These are phyloP conservation scores for Selaginella moellendorffii DNA, from an alignment of 75 land plant species.

Conservation along the genomic window DNA sequence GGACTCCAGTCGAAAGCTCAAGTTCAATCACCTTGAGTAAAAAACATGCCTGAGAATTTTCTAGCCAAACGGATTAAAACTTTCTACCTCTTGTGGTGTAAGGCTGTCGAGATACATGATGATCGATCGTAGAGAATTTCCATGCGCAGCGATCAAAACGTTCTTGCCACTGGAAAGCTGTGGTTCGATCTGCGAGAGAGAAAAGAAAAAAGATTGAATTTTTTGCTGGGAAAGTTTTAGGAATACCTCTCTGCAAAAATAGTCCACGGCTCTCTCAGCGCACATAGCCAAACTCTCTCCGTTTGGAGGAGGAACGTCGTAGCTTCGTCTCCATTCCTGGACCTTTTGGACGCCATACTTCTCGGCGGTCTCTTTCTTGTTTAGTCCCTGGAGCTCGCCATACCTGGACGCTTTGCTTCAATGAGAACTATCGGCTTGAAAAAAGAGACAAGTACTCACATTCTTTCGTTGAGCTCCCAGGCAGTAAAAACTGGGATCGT, in stretches of 20 bases:
- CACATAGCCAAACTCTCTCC: constrained; percentile 94
- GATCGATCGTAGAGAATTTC: constrained; percentile 79
- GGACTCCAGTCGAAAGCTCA: constrained; percentile 83
- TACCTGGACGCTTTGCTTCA: too few relatives aligned
- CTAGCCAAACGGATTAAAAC: background rate
- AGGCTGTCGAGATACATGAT: constrained; percentile 91
- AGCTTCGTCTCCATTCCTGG: constrained; percentile 86
- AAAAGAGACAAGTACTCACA: constrained; percentile 33
- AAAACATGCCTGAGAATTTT: too few relatives aligned
- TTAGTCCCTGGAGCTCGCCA: constrained; percentile 91
- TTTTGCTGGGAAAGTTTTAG: background rate
- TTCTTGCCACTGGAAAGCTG: constrained; percentile 56
- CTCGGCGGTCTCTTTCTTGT: constrained; percentile 93
- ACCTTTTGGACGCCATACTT: constrained; percentile 72
- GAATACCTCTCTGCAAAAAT: constrained; percentile 55
- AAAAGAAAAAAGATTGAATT: too few relatives aligned
- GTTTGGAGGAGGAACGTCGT: constrained; percentile 85
- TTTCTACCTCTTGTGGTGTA: constrained; percentile 70
- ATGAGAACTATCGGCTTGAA: too few relatives aligned
- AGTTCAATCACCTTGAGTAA: constrained; percentile 60
- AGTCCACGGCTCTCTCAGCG: constrained; percentile 81
- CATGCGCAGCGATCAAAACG: constrained; percentile 86
- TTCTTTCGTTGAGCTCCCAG: constrained; percentile 93
- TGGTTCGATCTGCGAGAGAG: constrained; percentile 56
- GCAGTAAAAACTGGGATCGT: constrained; percentile 79